Evolutionary conservation across 2,329 filamentous ascomycete species (phyloP).

Genomic region (Neofusicoccum parvum): DNA sequence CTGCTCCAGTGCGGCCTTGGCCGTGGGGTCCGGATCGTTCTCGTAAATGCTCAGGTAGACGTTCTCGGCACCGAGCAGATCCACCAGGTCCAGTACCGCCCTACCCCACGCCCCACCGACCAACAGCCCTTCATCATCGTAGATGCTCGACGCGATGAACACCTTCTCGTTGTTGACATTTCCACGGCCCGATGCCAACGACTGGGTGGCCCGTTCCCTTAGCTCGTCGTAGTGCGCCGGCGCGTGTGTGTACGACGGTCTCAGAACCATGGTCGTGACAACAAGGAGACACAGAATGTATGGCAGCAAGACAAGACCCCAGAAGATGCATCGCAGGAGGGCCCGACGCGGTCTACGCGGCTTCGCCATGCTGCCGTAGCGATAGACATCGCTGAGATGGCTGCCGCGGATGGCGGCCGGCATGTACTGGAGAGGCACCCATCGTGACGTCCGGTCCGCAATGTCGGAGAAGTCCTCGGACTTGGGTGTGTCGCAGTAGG

Average conservation of each 20-base stretch:
- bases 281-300: constrained; percentile 40
- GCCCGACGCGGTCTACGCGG: constrained; percentile 17
- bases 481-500: constrained; percentile 18
- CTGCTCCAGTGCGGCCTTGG: constrained; percentile 55
- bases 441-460: constrained; percentile 11
- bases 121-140: constrained; percentile 63
- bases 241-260: constrained; percentile 59
- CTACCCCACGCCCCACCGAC: constrained; percentile 66
- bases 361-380: constrained; percentile 16
- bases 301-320: constrained; percentile 34
- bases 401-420: constrained; percentile 10
- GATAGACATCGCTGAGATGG: constrained; percentile 9
- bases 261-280: constrained; percentile 50
- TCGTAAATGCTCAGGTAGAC: constrained; percentile 75
- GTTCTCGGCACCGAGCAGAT: constrained; percentile 67
- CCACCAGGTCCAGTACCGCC: constrained; percentile 62
- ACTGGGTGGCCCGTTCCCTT: constrained; percentile 35
- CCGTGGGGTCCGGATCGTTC: constrained; percentile 64
- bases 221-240: constrained; percentile 55
- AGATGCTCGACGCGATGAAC: constrained; percentile 74
- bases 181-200: constrained; percentile 42
- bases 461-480: constrained; percentile 9
- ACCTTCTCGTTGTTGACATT: constrained; percentile 64
- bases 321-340: constrained; percentile 28
- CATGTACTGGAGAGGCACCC: constrained; percentile 17